Evolutionary conservation across 1,139 yeast genomes (phyloP).

Genomic region (Saccharomycopsis hybrid): DNA sequence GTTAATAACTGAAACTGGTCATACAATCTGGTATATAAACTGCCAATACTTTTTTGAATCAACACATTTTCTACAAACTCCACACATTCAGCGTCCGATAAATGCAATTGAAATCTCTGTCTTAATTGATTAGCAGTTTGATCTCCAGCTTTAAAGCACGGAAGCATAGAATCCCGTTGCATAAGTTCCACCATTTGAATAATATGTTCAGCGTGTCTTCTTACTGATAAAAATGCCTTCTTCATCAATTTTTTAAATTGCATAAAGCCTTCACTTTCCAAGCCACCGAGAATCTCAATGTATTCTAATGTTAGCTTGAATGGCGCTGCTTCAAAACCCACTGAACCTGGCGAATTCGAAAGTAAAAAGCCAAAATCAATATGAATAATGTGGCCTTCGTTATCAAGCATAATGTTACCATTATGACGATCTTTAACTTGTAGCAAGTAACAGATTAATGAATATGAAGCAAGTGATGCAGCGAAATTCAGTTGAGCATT

Average conservation of each 20-base stretch:
- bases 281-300: constrained; percentile 79
- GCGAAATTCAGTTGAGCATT: constrained; percentile 82
- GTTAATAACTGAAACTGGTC: constrained; percentile 92
- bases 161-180: constrained; percentile 85
- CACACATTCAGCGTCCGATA: constrained; percentile 69
- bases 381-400: constrained; percentile 91
- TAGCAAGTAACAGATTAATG: constrained; percentile 77
- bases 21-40: constrained; percentile 81
- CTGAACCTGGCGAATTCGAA: constrained; percentile 92
- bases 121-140: constrained; percentile 70
- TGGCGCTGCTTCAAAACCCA: constrained; percentile 96
- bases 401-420: constrained; percentile 91
- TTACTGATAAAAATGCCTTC: constrained; percentile 62
- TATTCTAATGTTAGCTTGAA: constrained; percentile 87
- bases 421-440: constrained; percentile 95
- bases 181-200: constrained; percentile 81
- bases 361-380: constrained; percentile 92
- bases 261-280: constrained; percentile 49
- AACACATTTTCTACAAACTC: constrained; percentile 66
- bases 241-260: constrained; percentile 59
- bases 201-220: constrained; percentile 66
- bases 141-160: constrained; percentile 86
- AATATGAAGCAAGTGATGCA: constrained; percentile 79
- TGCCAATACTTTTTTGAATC: constrained; percentile 79
- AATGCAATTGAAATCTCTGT: constrained; percentile 74